Conservation (phyloP, 768 basidiomycete species). For the Pulveroboletus sp. region DNA sequence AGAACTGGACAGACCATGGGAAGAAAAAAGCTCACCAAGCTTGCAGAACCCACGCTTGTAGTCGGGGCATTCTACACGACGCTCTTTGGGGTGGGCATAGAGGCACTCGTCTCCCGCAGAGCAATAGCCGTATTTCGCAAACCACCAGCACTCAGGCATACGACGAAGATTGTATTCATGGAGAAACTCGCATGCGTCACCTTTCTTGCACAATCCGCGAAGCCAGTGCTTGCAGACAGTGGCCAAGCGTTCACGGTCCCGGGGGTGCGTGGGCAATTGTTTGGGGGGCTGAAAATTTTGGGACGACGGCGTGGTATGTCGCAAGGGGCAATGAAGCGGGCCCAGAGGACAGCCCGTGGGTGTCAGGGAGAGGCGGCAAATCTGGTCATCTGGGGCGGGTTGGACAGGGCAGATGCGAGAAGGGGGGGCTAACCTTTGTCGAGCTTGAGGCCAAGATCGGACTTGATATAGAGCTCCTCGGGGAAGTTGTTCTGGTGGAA, state of each 20-base stretch:
- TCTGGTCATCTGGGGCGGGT: constrained; percentile 73
- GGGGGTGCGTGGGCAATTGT: constrained; percentile 75
- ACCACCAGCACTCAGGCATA: constrained; percentile 99
- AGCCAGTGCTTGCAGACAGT: constrained; percentile 99
- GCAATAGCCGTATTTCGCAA: constrained; percentile 95
- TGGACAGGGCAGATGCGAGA: not conserved
- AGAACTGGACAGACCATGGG: constrained; percentile 1
- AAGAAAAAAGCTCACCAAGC: constrained; percentile 55
- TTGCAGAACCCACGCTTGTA: constrained; percentile 95
- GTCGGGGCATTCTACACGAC: constrained; percentile 90
- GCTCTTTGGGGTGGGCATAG: constrained; percentile 92
- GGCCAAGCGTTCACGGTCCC: constrained; percentile 75
- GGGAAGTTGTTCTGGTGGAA: constrained; percentile 92
- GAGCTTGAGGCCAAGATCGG: constrained; percentile 78
- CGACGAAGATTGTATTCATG: constrained; percentile 97
- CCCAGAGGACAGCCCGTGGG: constrained; percentile 86
- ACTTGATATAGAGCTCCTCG: constrained; percentile 77
- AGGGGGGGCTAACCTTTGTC: constrained; percentile 65
- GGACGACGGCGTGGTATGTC: constrained; percentile 85
- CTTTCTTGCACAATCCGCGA: constrained; percentile 96
- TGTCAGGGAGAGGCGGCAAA: constrained; percentile 81
- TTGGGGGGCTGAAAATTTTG: constrained; percentile 89
- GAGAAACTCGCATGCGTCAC: constrained; percentile 95
- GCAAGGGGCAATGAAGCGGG: constrained; percentile 84
- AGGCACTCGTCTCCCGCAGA: constrained; percentile 96